phyloP scores from a whole-genome alignment of 2,329 filamentous ascomycete species.

The Phialocephala sp. region DNA sequence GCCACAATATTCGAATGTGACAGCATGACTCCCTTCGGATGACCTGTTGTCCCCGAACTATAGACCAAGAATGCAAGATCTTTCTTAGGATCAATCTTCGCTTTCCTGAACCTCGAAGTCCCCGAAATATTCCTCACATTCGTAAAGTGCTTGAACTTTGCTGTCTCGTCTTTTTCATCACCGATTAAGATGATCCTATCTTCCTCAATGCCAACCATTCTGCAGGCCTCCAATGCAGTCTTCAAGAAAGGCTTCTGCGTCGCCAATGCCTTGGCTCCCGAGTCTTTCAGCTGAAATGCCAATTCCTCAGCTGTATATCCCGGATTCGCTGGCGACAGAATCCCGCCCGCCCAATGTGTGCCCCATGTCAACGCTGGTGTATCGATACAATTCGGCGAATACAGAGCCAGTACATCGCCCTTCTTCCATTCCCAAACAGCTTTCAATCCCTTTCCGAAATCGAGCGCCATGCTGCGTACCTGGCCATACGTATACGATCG shows the following conservation, averaged over 20 bases:
- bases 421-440: slow-evolving; percentile 78
- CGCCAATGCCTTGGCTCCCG: slow-evolving; percentile 73
- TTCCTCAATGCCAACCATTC: slow-evolving; percentile 70
- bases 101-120: slow-evolving; percentile 61
- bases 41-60: slow-evolving; percentile 85
- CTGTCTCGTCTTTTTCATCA: slow-evolving; percentile 64
- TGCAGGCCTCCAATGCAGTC: slow-evolving; percentile 70
- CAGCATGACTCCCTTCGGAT: slow-evolving; percentile 90
- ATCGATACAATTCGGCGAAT: slow-evolving; percentile 86
- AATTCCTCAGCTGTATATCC: slow-evolving; percentile 85
- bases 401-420: slow-evolving; percentile 82
- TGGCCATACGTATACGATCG: slow-evolving; percentile 73
- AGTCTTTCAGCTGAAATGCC: slow-evolving; percentile 82
- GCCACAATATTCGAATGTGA: slow-evolving; percentile 82
- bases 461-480: slow-evolving; percentile 66
- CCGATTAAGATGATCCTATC: slow-evolving; percentile 80
- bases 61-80: slow-evolving; percentile 88
- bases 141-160: slow-evolving; percentile 72
- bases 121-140: slow-evolving; percentile 69
- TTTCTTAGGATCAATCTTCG: slow-evolving; percentile 68
- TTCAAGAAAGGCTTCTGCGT: slow-evolving; percentile 74
- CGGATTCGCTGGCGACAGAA: slow-evolving; percentile 86
- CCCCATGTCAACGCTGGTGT: slow-evolving; percentile 79
- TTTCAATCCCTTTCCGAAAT: slow-evolving; percentile 83
- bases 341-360: slow-evolving; percentile 80